These are phyloP conservation scores for Flagelloscypha sp. DNA, from an alignment of 768 basidiomycete species.

Conservation along the genomic window DNA sequence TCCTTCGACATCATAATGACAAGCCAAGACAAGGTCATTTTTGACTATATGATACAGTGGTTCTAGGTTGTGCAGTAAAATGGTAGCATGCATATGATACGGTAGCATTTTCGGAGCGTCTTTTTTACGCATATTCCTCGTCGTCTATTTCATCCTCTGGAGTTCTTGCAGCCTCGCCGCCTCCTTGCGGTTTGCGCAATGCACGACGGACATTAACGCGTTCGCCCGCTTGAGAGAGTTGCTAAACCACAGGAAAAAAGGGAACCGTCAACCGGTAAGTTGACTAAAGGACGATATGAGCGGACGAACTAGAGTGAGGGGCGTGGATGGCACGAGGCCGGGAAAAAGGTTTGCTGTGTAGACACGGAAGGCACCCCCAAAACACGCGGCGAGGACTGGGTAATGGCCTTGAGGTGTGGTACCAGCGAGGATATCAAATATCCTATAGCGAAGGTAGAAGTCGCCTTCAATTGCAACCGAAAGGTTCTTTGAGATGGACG, in stretches of 20 bases:
- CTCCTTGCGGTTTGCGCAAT: slow-evolving; percentile 44
- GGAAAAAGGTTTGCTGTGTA: slow-evolving; percentile 71
- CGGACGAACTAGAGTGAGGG: slow-evolving; percentile 50
- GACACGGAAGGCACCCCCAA: slow-evolving; percentile 54
- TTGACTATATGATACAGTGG: no score
- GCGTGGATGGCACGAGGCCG: slow-evolving; percentile 56
- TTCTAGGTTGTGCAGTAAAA: no score
- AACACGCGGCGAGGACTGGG: slow-evolving; percentile 55
- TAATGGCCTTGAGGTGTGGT: slow-evolving; percentile 23
- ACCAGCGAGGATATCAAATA: slow-evolving; percentile 58
- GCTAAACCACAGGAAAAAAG: slow-evolving; percentile 28
- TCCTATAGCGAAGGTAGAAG: slow-evolving; percentile 58
- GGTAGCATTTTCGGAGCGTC: slow-evolving; percentile 2
- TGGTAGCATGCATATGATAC: no score
- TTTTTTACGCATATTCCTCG: neutral
- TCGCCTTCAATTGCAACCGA: slow-evolving; percentile 61
- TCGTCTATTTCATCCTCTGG: slow-evolving; percentile 1
- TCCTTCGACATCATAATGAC: no score
- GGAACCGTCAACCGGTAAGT: slow-evolving; percentile 1
- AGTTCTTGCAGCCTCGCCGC: slow-evolving; percentile 19
- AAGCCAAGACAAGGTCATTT: no score
- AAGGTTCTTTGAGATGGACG: slow-evolving; percentile 44
- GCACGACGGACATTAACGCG: slow-evolving; percentile 52
- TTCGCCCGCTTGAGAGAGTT: slow-evolving; percentile 48
- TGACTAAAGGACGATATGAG: slow-evolving; percentile 2